Base-by-base conservation (phyloP, 495 filamentous ascomycete species). In the Podospora comata region DNA sequence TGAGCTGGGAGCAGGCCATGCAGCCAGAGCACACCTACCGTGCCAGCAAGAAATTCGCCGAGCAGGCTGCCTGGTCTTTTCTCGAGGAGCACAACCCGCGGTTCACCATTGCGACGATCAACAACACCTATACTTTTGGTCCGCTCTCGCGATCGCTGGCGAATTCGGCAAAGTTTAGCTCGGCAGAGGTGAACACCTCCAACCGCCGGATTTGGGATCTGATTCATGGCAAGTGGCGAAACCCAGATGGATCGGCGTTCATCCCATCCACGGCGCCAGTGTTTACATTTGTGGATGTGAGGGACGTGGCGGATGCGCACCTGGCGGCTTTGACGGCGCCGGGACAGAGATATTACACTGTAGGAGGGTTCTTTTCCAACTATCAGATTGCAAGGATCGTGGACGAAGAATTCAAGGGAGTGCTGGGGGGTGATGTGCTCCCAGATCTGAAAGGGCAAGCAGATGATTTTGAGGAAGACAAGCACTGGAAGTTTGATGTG, bases 251-350 rank as follows among this genome's bases (percentile, higher is more conserved):
- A 2, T 48, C 39, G 15, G 39, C 39, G 15, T 48, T 11, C 15
- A 73, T 82, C 16, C 60, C 53, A 1, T 75, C 79, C 1, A 81
- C 78, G 3, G 74, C 76, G 0, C 82, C 81, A 0, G 81, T 83
- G 0, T 85, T 84, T 67, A 82, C 79, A 0, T 83, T 74, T 61
- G 79, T 84, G 59, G 83, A 85, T 66, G 83, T 84, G 15, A 76
- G 83, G 9, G 83, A 85, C 60, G 80, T 84, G n/a, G 81, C 82
- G 1, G 58, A 76, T 4, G 79, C 80, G 0, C 82, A 83, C 58
- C 77, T 78, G 15, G 72, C 71, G 6, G 79, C 82, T 5, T 66
- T 84, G 71, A 76, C 70, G 4, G 82, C 81, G 1, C 77, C 75
- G 2, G 78, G 80, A 7, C 75, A 81, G 56, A 76, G 82, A 5